phyloP scores from a whole-genome alignment of 192 early-diverging fungal genomes.

The Coemansia sp. region DNA sequence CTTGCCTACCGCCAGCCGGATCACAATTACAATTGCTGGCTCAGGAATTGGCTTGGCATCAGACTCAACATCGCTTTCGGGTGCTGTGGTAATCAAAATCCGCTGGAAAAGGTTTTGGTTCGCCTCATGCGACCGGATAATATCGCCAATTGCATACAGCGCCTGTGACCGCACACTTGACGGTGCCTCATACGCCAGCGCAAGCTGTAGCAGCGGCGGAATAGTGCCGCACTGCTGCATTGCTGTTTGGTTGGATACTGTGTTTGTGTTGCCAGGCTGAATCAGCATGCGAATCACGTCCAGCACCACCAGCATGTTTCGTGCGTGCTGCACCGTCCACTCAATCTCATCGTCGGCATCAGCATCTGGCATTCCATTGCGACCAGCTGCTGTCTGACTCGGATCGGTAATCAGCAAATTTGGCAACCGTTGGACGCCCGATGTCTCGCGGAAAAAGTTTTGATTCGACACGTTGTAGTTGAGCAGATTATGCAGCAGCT shows the following conservation, averaged over 20 bases:
- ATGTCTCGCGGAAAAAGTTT: slow-evolving; percentile 97
- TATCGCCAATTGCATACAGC: slow-evolving; percentile 81
- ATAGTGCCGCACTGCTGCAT: slow-evolving; percentile 85
- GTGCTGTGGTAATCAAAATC: slow-evolving; percentile 64
- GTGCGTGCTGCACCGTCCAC: slow-evolving; percentile 82
- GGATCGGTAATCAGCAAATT: slow-evolving; percentile 64
- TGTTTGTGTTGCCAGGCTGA: slow-evolving; percentile 84
- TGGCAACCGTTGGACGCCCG: slow-evolving; percentile 87
- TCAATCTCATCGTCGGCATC: slow-evolving; percentile 54
- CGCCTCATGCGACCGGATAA: slow-evolving; percentile 69
- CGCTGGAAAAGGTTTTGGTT: slow-evolving; percentile 81
- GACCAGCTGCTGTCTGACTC: slow-evolving; percentile 47
- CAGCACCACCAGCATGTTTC: slow-evolving; percentile 84
- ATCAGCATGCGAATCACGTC: slow-evolving; percentile 88
- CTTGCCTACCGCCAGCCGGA: slow-evolving; percentile 71
- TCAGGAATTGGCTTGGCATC: slow-evolving; percentile 59
- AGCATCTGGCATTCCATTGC: slow-evolving; percentile 25
- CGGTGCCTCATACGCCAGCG: slow-evolving; percentile 73
- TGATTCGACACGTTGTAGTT: slow-evolving; percentile 98
- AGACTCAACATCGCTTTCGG: slow-evolving; percentile 20
- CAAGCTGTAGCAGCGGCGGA: slow-evolving; percentile 74
- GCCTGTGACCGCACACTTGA: slow-evolving; percentile 76
- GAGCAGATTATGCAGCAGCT: slow-evolving; percentile 87
- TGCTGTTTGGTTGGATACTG: slow-evolving; percentile 82
- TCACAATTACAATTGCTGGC: slow-evolving; percentile 77